A percentile compares a stretch with the other conserved stretches of the same genome.
Evolutionary conservation across 345 rosid genomes (phyloP).

Genomic region (Citrus unshiu): DNA sequence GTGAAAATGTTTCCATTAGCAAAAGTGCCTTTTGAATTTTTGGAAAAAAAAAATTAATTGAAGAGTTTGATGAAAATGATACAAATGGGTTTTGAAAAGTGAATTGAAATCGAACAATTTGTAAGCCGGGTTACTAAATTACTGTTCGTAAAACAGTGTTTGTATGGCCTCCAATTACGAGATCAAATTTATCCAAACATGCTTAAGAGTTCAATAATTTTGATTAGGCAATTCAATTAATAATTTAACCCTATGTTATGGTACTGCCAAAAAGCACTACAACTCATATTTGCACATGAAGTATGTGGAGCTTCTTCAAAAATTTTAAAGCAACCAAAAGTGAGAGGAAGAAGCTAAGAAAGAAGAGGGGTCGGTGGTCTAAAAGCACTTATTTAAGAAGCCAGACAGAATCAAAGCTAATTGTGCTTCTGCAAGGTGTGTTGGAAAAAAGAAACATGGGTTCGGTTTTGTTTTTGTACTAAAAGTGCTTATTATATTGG

Average conservation of each 20-base stretch:
- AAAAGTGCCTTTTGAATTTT: no score
- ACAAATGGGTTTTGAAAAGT: no score
- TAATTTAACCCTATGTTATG: background rate
- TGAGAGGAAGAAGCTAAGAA: conserved; percentile 19
- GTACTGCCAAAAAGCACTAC: conserved; percentile 16
- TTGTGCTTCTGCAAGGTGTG: background rate
- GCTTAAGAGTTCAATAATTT: conserved; percentile 12
- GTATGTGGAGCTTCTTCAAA: conserved; percentile 14
- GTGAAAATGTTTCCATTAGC: background rate
- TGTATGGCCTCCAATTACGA: background rate
- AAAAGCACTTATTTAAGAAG: background rate
- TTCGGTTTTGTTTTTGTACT: background rate
- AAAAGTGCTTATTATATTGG: background rate
- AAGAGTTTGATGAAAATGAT: no score
- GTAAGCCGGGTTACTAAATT: no score
- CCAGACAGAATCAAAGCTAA: no score
- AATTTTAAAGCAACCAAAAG: background rate
- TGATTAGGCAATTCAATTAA: background rate
- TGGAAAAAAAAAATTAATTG: background rate
- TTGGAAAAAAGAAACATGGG: background rate
- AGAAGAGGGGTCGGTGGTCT: conserved; percentile 7
- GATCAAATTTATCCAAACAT: background rate
- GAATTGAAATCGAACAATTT: no score
- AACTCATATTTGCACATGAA: conserved; percentile 29
- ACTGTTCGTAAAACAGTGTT: no score